A percentile compares a stretch with the other conserved stretches of the same genome.
Conservation (phyloP, 2,329 filamentous ascomycete genomes). For the Cercospora zeina region DNA sequence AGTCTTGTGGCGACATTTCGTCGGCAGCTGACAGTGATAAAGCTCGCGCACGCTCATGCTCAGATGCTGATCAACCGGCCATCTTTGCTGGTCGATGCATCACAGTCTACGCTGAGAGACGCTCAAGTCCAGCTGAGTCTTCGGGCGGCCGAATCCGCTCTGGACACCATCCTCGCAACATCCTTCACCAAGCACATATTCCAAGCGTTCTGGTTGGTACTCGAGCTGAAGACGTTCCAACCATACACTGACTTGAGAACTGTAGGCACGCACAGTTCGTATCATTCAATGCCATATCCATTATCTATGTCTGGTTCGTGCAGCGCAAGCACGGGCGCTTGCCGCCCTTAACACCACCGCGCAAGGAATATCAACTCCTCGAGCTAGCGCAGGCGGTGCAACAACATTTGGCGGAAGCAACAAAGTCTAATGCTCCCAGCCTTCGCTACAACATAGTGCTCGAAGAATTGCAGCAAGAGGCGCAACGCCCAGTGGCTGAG, state of each 20-base stretch:
- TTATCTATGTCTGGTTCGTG: slow-evolving; percentile 58
- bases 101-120: slow-evolving; percentile 30
- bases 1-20: slow-evolving; percentile 54
- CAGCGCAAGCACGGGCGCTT: slow-evolving; percentile 41
- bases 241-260: not conserved
- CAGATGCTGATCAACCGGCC: slow-evolving; percentile 58
- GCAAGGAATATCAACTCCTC: slow-evolving; percentile 40
- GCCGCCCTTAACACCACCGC: slow-evolving; percentile 17
- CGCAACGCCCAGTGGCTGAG: slow-evolving; percentile 35
- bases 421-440: slow-evolving; percentile 47
- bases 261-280: slow-evolving; percentile 23
- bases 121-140: slow-evolving; percentile 50
- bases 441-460: slow-evolving; percentile 56
- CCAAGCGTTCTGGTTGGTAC: slow-evolving; percentile 54
- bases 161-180: slow-evolving; percentile 48
- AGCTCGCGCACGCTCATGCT: slow-evolving; percentile 57
- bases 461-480: slow-evolving; percentile 53
- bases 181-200: slow-evolving; percentile 43
- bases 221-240: not conserved
- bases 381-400: slow-evolving; percentile 52
- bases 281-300: slow-evolving; percentile 48
- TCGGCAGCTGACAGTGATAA: slow-evolving; percentile 56
- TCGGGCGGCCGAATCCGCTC: slow-evolving; percentile 49
- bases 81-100: slow-evolving; percentile 49
- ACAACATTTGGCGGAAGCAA: slow-evolving; percentile 46